Evolutionary conservation across 257 asterid species (phyloP).

Genomic region (Thymus quinquecostatus): DNA sequence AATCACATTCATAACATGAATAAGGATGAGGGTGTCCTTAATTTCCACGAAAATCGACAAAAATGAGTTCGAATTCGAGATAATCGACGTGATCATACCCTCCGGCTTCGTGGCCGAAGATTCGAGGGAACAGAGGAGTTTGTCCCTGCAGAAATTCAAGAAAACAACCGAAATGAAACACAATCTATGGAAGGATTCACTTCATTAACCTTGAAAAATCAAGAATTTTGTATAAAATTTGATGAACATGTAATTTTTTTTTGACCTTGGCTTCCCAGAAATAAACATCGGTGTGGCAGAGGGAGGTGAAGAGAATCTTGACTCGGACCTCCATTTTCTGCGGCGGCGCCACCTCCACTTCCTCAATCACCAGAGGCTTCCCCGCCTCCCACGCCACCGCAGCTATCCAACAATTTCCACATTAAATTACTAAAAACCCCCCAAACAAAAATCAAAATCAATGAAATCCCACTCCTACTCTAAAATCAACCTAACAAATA

Average conservation of each 20-base stretch:
- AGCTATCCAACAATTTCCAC: slow-evolving; percentile 42
- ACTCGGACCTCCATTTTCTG: slow-evolving; percentile 88
- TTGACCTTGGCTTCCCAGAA: slow-evolving; percentile 93
- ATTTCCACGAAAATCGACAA: not conserved
- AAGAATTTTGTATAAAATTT: not conserved
- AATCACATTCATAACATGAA: not conserved
- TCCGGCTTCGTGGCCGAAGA: slow-evolving; percentile 97
- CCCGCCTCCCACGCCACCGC: slow-evolving; percentile 96
- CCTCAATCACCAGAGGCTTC: slow-evolving; percentile 87
- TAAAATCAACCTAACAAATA: not conserved
- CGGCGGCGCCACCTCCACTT: slow-evolving; percentile 94
- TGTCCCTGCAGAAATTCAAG: slow-evolving; percentile 65
- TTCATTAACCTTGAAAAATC: not conserved
- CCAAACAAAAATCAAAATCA: not conserved
- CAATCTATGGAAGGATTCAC: not conserved
- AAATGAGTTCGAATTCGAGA: too few species aligned
- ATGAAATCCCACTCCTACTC: not conserved
- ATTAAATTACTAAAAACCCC: not conserved
- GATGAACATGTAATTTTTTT: not conserved
- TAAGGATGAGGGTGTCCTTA: not conserved
- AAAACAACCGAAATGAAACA: not conserved
- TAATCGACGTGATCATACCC: slow-evolving; percentile 51
- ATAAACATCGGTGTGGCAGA: slow-evolving; percentile 86
- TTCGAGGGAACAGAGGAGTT: slow-evolving; percentile 81
- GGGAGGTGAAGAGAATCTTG: slow-evolving; percentile 77